A percentile compares a stretch with the other conserved stretches of the same genome.
Evolutionary conservation across 2,329 filamentous ascomycete genomes (phyloP).

Genomic region (Neonectria faginata): DNA sequence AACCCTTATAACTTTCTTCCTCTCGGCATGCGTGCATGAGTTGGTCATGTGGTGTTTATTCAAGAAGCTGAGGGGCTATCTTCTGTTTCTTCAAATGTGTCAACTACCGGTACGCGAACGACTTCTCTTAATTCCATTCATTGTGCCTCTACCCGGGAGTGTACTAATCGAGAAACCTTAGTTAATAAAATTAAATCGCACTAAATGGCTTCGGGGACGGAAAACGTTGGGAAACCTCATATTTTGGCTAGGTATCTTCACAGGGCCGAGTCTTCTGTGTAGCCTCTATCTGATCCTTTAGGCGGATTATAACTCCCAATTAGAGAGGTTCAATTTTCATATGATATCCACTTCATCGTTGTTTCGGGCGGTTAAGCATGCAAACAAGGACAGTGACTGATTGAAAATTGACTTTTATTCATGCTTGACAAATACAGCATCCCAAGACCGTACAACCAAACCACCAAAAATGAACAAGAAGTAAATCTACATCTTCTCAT

Average conservation of each 20-base stretch:
- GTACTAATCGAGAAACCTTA: constrained; percentile 35
- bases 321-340: neutral
- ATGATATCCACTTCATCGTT: neutral
- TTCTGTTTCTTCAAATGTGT: constrained; percentile 78
- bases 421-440: constrained; percentile 26
- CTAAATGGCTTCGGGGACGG: constrained; percentile 71
- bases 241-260: constrained; percentile 84
- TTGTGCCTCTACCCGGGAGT: neutral
- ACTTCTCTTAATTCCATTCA: neutral
- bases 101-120: constrained; percentile 70
- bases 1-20: constrained; percentile 80
- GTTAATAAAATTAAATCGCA: constrained; percentile 75
- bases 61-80: constrained; percentile 79
- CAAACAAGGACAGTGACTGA: constrained; percentile 15
- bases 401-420: constrained; percentile 30
- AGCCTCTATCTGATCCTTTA: constrained; percentile 70
- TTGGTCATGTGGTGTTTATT: constrained; percentile 85
- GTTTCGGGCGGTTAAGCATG: neutral
- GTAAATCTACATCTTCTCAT: constrained; percentile 69
- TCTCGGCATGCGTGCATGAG: constrained; percentile 79
- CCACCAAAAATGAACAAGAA: constrained; percentile 23
- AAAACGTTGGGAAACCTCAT: constrained; percentile 77
- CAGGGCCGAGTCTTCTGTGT: constrained; percentile 76
- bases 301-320: neutral
- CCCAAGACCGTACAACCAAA: constrained; percentile 24